Conservation (phyloP, 1,284 basidiomycete genomes). For the Leccinum subfulvum region DNA sequence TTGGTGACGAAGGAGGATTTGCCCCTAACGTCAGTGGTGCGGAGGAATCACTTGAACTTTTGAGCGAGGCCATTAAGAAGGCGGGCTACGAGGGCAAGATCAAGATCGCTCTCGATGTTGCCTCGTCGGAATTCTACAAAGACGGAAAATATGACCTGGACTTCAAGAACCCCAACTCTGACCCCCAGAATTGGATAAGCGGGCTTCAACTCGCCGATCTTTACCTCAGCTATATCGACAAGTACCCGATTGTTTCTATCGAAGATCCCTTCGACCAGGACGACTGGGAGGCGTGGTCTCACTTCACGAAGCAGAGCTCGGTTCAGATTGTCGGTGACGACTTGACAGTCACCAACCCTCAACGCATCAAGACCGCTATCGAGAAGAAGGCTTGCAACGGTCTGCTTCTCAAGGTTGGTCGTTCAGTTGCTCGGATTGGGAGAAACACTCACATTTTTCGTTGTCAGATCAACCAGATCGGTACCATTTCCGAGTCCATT, state of each 20-base stretch:
- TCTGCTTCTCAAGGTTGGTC: conserved; percentile 86
- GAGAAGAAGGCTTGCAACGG: conserved; percentile 99
- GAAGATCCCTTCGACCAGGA: conserved; percentile 99
- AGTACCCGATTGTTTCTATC: conserved; percentile 96
- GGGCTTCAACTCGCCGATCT: conserved; percentile 92
- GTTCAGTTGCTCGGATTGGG: neutral
- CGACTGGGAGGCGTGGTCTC: conserved; percentile 97
- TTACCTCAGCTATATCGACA: conserved; percentile 84
- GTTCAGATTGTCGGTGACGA: conserved; percentile 98
- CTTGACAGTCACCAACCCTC: conserved; percentile 97
- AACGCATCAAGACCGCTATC: conserved; percentile 98
- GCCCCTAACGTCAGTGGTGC: conserved; percentile 97
- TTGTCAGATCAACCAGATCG: conserved; percentile 90
- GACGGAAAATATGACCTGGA: conserved; percentile 99
- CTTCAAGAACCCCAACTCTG: conserved; percentile 99
- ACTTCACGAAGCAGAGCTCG: conserved; percentile 77
- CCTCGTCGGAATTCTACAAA: conserved; percentile 99
- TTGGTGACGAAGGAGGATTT: conserved; percentile 99
- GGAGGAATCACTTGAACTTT: conserved; percentile 96
- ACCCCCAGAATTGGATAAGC: conserved; percentile 93
- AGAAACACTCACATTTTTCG: conserved; percentile 3
- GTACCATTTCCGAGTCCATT: conserved; percentile 98
- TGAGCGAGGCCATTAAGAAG: conserved; percentile 94
- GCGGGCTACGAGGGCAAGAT: conserved; percentile 98
- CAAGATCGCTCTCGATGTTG: conserved; percentile 98